Evolutionary conservation across 257 asterid species (phyloP).

Genomic region (Capsicum chinense): DNA sequence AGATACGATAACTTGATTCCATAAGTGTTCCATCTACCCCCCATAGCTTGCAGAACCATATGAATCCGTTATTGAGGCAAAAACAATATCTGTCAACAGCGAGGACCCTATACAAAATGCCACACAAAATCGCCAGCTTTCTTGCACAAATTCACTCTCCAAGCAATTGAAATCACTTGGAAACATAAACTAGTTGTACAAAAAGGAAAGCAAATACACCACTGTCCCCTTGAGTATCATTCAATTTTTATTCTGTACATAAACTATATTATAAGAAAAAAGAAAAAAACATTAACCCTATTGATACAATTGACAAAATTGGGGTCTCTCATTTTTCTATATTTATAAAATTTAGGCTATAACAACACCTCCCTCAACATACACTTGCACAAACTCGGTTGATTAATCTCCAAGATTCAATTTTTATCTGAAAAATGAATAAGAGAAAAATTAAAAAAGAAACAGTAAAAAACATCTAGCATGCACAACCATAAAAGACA

Average conservation of each 20-base stretch:
- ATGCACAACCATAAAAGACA: constrained; percentile 27
- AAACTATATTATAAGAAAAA: constrained; percentile 43
- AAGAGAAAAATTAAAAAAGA: constrained; percentile 1
- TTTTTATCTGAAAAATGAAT: constrained; percentile 46
- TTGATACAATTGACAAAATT: constrained; percentile 35
- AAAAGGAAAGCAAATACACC: constrained; percentile 28
- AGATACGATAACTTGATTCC: constrained; percentile 51
- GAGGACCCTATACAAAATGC: constrained; percentile 38
- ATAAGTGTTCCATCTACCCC: constrained; percentile 62
- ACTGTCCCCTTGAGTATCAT: neutral
- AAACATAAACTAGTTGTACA: constrained; percentile 30
- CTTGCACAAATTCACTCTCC: constrained; percentile 49
- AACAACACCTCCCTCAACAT: constrained; percentile 46
- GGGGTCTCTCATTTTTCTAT: constrained; percentile 63
- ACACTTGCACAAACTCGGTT: constrained; percentile 22
- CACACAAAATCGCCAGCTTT: constrained; percentile 59
- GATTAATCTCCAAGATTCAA: constrained; percentile 49
- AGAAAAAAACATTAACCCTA: constrained; percentile 34
- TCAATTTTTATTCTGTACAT: constrained; percentile 42
- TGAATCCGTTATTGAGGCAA: constrained; percentile 58
- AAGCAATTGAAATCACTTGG: constrained; percentile 63
- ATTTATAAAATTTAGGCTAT: constrained; percentile 36
- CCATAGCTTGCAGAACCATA: constrained; percentile 64
- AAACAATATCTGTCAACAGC: constrained; percentile 60
- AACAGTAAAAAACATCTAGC: neutral